phyloP scores from a whole-genome alignment of 805 yeast genomes.

The Candida krabiensis region DNA sequence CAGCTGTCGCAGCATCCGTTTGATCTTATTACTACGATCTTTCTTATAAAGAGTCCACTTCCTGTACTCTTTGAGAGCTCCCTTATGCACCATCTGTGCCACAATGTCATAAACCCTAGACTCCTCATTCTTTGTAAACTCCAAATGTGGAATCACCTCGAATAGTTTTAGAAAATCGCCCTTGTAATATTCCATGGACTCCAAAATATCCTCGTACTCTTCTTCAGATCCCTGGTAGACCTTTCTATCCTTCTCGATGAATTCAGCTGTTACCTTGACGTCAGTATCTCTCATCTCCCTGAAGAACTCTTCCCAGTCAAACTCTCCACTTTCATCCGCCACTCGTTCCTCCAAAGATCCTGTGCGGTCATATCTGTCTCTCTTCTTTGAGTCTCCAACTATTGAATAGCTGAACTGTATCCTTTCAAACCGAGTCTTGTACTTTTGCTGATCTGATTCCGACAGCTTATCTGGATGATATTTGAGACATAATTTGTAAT shows the following conservation, averaged over 20 bases:
- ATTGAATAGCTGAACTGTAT: constrained; percentile 76
- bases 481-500: constrained; percentile 59
- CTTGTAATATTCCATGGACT: constrained; percentile 46
- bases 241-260: constrained; percentile 66
- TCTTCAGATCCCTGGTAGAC: constrained; percentile 64
- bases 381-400: constrained; percentile 55
- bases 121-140: constrained; percentile 59
- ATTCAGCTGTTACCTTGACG: constrained; percentile 55
- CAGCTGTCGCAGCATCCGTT: constrained; percentile 47
- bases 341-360: constrained; percentile 54
- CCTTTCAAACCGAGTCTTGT: constrained; percentile 52
- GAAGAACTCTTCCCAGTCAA: constrained; percentile 63
- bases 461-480: constrained; percentile 72
- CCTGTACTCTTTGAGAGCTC: constrained; percentile 30
- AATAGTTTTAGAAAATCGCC: constrained; percentile 73
- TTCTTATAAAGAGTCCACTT: constrained; percentile 45
- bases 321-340: constrained; percentile 35
- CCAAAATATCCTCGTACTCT: constrained; percentile 61
- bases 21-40: constrained; percentile 47
- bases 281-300: constrained; percentile 38
- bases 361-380: constrained; percentile 65
- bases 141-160: constrained; percentile 77
- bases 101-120: constrained; percentile 56
- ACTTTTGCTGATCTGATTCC: constrained; percentile 29
- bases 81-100: constrained; percentile 40